phyloP scores from a whole-genome alignment of 345 rosid genomes.

The Rhizophora mangle region DNA sequence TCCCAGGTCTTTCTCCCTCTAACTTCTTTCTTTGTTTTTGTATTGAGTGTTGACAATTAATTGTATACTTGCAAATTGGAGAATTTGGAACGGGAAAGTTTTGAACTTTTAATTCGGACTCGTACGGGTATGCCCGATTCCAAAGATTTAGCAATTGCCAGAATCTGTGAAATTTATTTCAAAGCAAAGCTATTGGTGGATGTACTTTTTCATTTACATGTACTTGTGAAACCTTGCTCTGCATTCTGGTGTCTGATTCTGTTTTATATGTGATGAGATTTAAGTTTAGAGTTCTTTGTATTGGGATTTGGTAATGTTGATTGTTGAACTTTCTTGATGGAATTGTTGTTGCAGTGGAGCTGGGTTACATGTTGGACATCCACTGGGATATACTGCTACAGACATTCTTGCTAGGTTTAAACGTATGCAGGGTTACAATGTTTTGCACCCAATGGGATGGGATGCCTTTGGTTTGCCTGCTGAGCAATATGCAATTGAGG shows the following conservation, averaged over 20 bases:
- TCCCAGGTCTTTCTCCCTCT: constrained; percentile 61
- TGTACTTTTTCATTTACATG: too few relatives aligned
- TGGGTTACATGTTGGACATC: constrained; percentile 97
- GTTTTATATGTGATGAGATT: not conserved
- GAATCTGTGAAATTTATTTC: too few relatives aligned
- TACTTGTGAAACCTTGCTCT: too few relatives aligned
- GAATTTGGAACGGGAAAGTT: not conserved
- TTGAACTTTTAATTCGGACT: too few relatives aligned
- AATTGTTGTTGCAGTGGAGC: constrained; percentile 64
- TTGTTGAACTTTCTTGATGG: not conserved
- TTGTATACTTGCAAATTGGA: not conserved
- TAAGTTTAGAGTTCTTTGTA: not conserved
- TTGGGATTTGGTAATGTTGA: not conserved
- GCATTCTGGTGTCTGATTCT: too few relatives aligned
- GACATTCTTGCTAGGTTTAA: constrained; percentile 81
- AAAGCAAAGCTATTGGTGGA: too few relatives aligned
- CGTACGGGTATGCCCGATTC: not conserved
- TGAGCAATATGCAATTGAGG: constrained; percentile 96
- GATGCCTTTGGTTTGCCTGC: constrained; percentile 99
- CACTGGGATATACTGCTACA: constrained; percentile 90
- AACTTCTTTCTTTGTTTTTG: not conserved
- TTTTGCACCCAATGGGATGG: constrained; percentile 97
- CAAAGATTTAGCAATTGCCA: not conserved
- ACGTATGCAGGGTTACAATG: constrained; percentile 94
- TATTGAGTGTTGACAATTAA: not conserved